Conservation (phyloP, 2,329 filamentous ascomycete species). For the Trichocomaceae sp. region DNA sequence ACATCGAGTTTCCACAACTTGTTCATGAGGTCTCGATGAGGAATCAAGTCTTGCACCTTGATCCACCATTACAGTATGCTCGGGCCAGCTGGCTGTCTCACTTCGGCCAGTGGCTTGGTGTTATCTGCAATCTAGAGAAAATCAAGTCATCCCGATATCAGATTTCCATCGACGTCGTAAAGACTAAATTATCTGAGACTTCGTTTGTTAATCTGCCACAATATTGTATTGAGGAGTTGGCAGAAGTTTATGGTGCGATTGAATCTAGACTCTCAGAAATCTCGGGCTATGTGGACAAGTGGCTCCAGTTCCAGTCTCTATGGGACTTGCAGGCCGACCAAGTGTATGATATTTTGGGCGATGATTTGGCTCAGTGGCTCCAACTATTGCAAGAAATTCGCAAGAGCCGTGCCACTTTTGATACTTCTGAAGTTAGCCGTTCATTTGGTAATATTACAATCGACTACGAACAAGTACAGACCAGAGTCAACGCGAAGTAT, state of each 20-base stretch:
- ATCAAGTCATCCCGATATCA: slow-evolving; percentile 95
- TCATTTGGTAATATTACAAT: slow-evolving; percentile 92
- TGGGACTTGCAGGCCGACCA: slow-evolving; percentile 97
- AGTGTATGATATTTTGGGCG: slow-evolving; percentile 84
- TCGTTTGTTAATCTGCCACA: slow-evolving; percentile 76
- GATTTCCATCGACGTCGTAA: slow-evolving; percentile 60
- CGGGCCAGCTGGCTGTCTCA: slow-evolving; percentile 90
- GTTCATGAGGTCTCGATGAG: slow-evolving; percentile 95
- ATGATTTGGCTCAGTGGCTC: slow-evolving; percentile 86
- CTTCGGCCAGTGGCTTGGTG: slow-evolving; percentile 85
- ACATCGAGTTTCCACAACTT: slow-evolving; percentile 45
- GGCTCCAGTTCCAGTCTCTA: slow-evolving; percentile 95
- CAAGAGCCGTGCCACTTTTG: slow-evolving; percentile 91
- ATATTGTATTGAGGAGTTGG: slow-evolving; percentile 71
- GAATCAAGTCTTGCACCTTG: slow-evolving; percentile 94
- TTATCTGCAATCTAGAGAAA: slow-evolving; percentile 86
- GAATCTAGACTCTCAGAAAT: slow-evolving; percentile 78
- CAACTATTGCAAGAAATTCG: slow-evolving; percentile 95
- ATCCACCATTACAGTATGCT: slow-evolving; percentile 85
- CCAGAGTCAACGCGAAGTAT: slow-evolving; percentile 97
- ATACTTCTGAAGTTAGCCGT: slow-evolving; percentile 88
- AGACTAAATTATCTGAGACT: slow-evolving; percentile 41
- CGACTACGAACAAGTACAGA: slow-evolving; percentile 97
- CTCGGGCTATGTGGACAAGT: slow-evolving; percentile 85
- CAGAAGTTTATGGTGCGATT: slow-evolving; percentile 72